These are phyloP conservation scores for Pleurotus giganteus DNA, from an alignment of 768 basidiomycete species.

Conservation along the genomic window DNA sequence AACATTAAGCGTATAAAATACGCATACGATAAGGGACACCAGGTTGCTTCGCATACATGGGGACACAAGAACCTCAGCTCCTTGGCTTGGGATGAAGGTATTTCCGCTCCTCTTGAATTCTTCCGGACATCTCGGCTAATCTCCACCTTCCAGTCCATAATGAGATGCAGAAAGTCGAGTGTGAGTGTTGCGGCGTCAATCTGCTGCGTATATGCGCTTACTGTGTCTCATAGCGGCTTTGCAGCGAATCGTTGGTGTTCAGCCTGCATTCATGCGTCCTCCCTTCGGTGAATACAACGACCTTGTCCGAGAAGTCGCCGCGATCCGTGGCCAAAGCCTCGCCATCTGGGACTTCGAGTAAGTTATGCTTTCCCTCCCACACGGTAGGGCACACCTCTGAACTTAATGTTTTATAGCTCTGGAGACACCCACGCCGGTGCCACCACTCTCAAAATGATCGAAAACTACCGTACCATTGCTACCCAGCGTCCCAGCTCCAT, in stretches of 20 bases:
- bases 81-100: slow-evolving; percentile 21
- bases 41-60: slow-evolving; percentile 47
- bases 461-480: slow-evolving; percentile 20
- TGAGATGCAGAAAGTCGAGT: slow-evolving; percentile 21
- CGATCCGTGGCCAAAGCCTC: slow-evolving; percentile 25
- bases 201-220: not conserved
- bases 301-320: slow-evolving; percentile 37
- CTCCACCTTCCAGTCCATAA: slow-evolving; percentile 21
- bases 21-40: slow-evolving; percentile 38
- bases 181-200: slow-evolving; percentile 8
- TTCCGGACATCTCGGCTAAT: no score
- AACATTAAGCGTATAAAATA: slow-evolving; percentile 28
- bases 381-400: not conserved
- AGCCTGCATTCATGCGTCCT: slow-evolving; percentile 47
- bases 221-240: slow-evolving; percentile 33
- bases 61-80: slow-evolving; percentile 30
- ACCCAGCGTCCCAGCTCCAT: slow-evolving; percentile 23
- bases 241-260: slow-evolving; percentile 37
- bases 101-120: not conserved
- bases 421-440: slow-evolving; percentile 35
- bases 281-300: slow-evolving; percentile 49
- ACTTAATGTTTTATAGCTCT: slow-evolving; percentile 24
- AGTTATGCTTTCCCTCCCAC: slow-evolving; percentile 7
- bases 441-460: slow-evolving; percentile 28
- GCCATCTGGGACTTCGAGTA: slow-evolving; percentile 37